Conservation (phyloP, 352 stramenopile species). For the Albugo candida region DNA sequence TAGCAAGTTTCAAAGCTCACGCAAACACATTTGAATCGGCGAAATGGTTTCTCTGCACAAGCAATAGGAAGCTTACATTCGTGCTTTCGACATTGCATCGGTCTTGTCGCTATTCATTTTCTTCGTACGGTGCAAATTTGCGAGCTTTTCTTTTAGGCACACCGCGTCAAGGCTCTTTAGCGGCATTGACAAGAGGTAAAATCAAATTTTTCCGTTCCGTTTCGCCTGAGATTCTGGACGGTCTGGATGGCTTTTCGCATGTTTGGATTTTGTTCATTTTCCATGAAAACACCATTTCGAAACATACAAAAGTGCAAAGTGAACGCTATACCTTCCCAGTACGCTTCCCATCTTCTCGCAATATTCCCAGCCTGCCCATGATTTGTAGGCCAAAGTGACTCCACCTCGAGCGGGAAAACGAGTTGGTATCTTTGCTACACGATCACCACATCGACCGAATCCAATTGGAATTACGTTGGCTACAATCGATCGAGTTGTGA, state of each 20-base stretch:
- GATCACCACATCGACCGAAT: conserved; percentile 93
- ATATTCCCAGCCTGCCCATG: background rate
- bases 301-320: conserved; percentile 24
- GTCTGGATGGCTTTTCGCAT: conserved; percentile 74
- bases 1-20: conserved; percentile 42
- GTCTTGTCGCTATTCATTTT: no score
- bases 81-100: conserved; percentile 23
- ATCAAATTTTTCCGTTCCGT: conserved; percentile 64
- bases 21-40: conserved; percentile 31
- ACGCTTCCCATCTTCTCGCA: background rate
- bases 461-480: conserved; percentile 84
- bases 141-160: conserved; percentile 53
- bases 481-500: conserved; percentile 75
- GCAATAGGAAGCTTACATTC: conserved; percentile 57
- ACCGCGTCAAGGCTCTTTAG: conserved; percentile 60
- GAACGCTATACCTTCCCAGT: no score
- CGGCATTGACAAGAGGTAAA: conserved; percentile 34
- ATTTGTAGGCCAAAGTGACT: background rate
- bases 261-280: conserved; percentile 83
- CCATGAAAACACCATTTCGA: conserved; percentile 81
- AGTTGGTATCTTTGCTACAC: conserved; percentile 90
- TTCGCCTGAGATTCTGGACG: conserved; percentile 45
- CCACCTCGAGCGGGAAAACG: conserved; percentile 45
- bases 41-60: conserved; percentile 40
- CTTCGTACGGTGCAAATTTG: no score